Evolutionary conservation across 1,284 basidiomycete species (phyloP).

Genomic region (Mycena citricolor): DNA sequence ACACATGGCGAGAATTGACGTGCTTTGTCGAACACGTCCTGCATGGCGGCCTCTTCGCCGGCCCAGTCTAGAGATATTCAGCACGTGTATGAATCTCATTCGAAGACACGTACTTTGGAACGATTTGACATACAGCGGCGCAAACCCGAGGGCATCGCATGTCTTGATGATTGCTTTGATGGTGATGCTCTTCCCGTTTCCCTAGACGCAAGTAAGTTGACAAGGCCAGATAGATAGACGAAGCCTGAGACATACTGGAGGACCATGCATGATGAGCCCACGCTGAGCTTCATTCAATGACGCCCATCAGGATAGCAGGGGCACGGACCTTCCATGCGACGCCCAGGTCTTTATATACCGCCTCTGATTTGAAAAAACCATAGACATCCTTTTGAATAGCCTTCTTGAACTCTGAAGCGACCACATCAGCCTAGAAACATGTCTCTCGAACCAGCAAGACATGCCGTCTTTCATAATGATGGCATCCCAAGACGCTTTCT

Average conservation of each 20-base stretch:
- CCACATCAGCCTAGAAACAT: not conserved
- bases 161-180: slow-evolving; percentile 76
- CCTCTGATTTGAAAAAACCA: slow-evolving; percentile 74
- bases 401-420: slow-evolving; percentile 53
- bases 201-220: slow-evolving; percentile 32
- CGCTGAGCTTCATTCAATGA: slow-evolving; percentile 41
- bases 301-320: not conserved
- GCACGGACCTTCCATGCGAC: slow-evolving; percentile 77
- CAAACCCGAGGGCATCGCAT: slow-evolving; percentile 56
- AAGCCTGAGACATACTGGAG: slow-evolving; percentile 46
- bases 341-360: slow-evolving; percentile 66
- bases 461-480: slow-evolving; percentile 65
- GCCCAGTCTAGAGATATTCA: slow-evolving; percentile 42
- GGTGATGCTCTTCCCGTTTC: slow-evolving; percentile 84
- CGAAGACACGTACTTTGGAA: slow-evolving; percentile 48
- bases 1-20: slow-evolving; percentile 71
- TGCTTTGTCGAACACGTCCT: slow-evolving; percentile 63
- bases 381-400: slow-evolving; percentile 68
- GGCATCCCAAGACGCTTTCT: slow-evolving; percentile 73
- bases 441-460: not conserved
- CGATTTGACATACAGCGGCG: slow-evolving; percentile 77
- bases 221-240: not conserved
- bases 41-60: slow-evolving; percentile 72
- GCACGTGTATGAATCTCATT: slow-evolving; percentile 1
- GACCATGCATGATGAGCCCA: slow-evolving; percentile 71